Conservation (phyloP, 225 moss, liverwort and hornwort species). For the Pseudisothecium myosuroides region DNA sequence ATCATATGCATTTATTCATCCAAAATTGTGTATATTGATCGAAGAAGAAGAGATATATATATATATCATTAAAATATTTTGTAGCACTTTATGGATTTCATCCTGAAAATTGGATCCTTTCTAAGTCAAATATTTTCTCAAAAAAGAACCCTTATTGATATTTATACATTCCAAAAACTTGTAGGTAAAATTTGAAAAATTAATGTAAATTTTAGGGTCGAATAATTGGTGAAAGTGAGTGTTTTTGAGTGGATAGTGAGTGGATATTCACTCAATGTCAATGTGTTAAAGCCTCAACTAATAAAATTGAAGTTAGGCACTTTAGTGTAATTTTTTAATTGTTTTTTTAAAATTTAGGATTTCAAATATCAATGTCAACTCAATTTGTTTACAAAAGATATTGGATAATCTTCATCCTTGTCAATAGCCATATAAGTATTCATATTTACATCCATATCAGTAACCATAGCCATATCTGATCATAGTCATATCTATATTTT, state of each 20-base stretch:
- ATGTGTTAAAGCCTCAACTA: background rate
- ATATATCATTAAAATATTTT: background rate
- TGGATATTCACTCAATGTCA: background rate
- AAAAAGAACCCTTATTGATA: background rate
- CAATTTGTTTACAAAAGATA: background rate
- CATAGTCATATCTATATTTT: too few relatives aligned
- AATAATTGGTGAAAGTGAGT: background rate
- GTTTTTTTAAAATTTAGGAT: fast-evolving
- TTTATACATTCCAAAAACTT: background rate
- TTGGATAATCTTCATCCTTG: background rate
- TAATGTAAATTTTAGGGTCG: background rate
- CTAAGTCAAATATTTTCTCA: background rate
- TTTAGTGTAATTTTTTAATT: too few relatives aligned
- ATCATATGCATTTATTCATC: background rate
- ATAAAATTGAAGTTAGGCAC: background rate
- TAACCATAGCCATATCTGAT: too few relatives aligned
- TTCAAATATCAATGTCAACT: background rate
- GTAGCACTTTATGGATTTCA: background rate
- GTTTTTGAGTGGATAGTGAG: background rate
- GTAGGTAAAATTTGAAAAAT: background rate
- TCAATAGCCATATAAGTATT: background rate
- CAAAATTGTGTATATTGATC: background rate
- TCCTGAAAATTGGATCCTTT: background rate
- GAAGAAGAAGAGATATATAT: background rate
- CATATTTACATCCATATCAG: background rate